These are phyloP conservation scores for Jackrogersella multiformis DNA, from an alignment of 495 filamentous ascomycete genomes.

Conservation along the genomic window DNA sequence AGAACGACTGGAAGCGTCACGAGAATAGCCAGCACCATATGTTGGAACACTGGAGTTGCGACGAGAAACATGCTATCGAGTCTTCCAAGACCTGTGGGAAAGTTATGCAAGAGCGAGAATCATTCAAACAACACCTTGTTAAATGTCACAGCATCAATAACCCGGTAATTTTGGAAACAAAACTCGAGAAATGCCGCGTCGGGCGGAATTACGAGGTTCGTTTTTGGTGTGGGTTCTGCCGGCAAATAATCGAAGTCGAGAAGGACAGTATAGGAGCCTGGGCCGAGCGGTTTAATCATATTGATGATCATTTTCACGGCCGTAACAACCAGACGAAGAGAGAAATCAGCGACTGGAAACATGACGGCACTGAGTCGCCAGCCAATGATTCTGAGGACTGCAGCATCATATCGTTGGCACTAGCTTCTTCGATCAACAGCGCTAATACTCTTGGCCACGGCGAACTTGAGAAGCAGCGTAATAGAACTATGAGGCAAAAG, in stretches of 20 bases:
- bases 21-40: constrained; percentile 88
- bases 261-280: constrained; percentile 66
- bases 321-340: constrained; percentile 40
- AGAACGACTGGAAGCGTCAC: constrained; percentile 97
- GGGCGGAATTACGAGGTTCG: constrained; percentile 72
- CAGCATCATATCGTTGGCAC: neutral
- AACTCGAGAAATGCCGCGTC: constrained; percentile 65
- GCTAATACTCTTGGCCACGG: neutral
- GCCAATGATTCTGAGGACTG: constrained; percentile 26
- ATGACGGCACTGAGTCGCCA: constrained; percentile 20
- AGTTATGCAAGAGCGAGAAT: constrained; percentile 68
- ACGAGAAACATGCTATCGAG: constrained; percentile 44
- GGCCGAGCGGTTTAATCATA: constrained; percentile 87
- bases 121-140: constrained; percentile 67
- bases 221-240: constrained; percentile 95
- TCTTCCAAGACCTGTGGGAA: constrained; percentile 59
- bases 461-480: constrained; percentile 6
- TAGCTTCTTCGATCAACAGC: neutral
- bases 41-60: constrained; percentile 81
- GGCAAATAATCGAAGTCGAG: constrained; percentile 63
- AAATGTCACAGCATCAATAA: constrained; percentile 61
- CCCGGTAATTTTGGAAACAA: constrained; percentile 52
- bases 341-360: constrained; percentile 51
- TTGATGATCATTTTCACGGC: constrained; percentile 78
- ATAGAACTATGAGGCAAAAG: constrained; percentile 27